phyloP scores from a whole-genome alignment of 2,329 filamentous ascomycete genomes.

The Colletotrichum sp. region DNA sequence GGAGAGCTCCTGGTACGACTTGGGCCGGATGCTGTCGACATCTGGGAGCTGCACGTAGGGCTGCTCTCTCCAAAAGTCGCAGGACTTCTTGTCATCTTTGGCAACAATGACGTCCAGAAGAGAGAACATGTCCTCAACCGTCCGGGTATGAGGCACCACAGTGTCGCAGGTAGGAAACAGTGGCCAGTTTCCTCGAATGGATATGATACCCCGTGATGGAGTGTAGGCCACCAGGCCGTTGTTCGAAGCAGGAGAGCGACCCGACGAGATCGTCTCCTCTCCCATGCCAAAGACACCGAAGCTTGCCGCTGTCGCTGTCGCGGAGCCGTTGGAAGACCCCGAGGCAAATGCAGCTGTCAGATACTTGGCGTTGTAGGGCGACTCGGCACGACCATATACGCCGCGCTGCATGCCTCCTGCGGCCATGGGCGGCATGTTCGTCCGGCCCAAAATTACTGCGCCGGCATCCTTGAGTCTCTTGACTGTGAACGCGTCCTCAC shows the following conservation, averaged over 20 bases:
- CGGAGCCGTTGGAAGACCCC: slow-evolving; percentile 63
- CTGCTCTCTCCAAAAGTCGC: slow-evolving; percentile 62
- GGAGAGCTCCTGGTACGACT: slow-evolving; percentile 36
- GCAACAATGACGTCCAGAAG: slow-evolving; percentile 53
- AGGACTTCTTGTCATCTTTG: slow-evolving; percentile 41
- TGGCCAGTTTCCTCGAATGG: slow-evolving; percentile 54
- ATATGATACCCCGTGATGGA: slow-evolving; percentile 54
- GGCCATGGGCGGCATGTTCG: slow-evolving; percentile 64
- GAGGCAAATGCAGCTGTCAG: slow-evolving; percentile 60
- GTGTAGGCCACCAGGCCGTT: slow-evolving; percentile 62
- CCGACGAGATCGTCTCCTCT: slow-evolving; percentile 60
- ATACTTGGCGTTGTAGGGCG: slow-evolving; percentile 59
- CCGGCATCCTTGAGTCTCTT: slow-evolving; percentile 52
- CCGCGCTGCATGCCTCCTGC: slow-evolving; percentile 63
- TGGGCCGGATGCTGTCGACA: slow-evolving; percentile 31
- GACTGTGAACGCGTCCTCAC: slow-evolving; percentile 57
- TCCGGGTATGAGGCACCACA: slow-evolving; percentile 53
- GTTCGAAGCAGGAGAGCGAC: slow-evolving; percentile 60
- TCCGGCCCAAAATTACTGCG: slow-evolving; percentile 53
- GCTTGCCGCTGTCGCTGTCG: slow-evolving; percentile 51
- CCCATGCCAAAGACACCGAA: slow-evolving; percentile 60
- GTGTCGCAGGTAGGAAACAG: slow-evolving; percentile 59
- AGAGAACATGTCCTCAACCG: slow-evolving; percentile 50
- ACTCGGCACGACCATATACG: slow-evolving; percentile 59
- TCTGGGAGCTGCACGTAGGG: slow-evolving; percentile 44